Evolutionary conservation across 1,284 basidiomycete species (phyloP).

Genomic region (Sporisorium exsertum): DNA sequence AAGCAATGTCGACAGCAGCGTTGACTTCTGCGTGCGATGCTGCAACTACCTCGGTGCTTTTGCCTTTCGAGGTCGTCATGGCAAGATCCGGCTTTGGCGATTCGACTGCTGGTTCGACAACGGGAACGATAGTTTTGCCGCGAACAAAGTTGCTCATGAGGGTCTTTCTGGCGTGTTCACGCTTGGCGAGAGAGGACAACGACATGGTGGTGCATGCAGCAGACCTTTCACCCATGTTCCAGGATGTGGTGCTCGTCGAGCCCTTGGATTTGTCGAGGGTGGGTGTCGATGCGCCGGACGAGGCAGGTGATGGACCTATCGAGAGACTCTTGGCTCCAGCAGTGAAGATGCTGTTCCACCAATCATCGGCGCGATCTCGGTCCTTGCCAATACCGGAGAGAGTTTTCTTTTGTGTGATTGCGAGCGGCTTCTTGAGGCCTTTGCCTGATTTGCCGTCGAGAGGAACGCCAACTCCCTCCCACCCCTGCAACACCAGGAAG

Average conservation of each 20-base stretch:
- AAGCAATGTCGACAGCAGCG: slow-evolving; percentile 14
- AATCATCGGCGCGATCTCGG: slow-evolving; percentile 66
- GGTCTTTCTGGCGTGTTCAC: slow-evolving; percentile 62
- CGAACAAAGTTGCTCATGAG: slow-evolving; percentile 66
- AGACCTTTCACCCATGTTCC: slow-evolving; percentile 39
- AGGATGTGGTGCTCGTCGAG: slow-evolving; percentile 9
- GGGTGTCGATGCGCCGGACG: slow-evolving; percentile 21
- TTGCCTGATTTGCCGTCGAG: slow-evolving; percentile 62
- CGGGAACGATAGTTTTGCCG: slow-evolving; percentile 50
- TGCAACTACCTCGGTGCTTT: slow-evolving; percentile 5
- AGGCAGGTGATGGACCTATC: slow-evolving; percentile 31
- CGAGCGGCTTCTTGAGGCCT: slow-evolving; percentile 67
- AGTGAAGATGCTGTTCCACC: slow-evolving; percentile 69
- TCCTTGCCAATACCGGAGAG: slow-evolving; percentile 66
- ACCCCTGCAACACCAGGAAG: slow-evolving; percentile 63
- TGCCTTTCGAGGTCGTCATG: background rate
- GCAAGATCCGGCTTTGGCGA: background rate
- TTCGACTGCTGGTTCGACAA: slow-evolving; percentile 11
- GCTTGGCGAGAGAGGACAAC: slow-evolving; percentile 58
- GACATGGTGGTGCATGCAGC: slow-evolving; percentile 41
- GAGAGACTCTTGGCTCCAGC: slow-evolving; percentile 60
- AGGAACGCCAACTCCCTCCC: slow-evolving; percentile 64
- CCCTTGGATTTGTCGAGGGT: slow-evolving; percentile 14
- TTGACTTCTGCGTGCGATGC: slow-evolving; percentile 27
- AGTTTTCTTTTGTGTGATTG: slow-evolving; percentile 63